Base-by-base conservation (phyloP, 176 grass and related monocot species). In the Tuctoria greenei region DNA sequence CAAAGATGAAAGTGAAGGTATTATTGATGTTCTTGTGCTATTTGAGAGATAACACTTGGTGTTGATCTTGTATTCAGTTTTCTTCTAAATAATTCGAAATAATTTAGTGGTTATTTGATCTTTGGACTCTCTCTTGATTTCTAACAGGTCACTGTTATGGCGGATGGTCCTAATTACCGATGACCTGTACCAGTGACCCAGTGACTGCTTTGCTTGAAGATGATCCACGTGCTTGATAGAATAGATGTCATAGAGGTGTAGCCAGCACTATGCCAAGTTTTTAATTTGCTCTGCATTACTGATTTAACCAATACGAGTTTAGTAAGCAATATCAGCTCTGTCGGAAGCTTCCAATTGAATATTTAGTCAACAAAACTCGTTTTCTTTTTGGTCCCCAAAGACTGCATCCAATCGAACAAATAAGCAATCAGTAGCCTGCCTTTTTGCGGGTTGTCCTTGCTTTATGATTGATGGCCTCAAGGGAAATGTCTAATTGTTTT, bases 281-380 rank as follows among this genome's bases (percentile, higher is more conserved):
- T 21, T 66, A 27, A 45, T 7, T 39, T 1, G 28, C 54, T 27
- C 21, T 50, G 41, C 14, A 12, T 35, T 50, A 14, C 10, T 4
- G 5, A 34, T 71, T 50, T 87, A 72, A 21, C 27, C 54, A 27
- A 59, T 26, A 61, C 28, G 10, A 61, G 10, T 51, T 46, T 47
- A 28, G 52, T 21, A 20, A 18, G 2, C 44, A 21, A 27, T 75
- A 34, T 26, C 66, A 72, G 13, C 51, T 74, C 10, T 44, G 17
- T 23, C 7, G 25, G 59, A 23, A 31, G 0, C 34, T 73, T 34
- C 35, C 16, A 21, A 18, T 10, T 46, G 13, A 67, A 74, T 57
- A 24, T 20, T 54, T 23, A 67, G 12, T 49, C 45, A 15, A 39
- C 7, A 14, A 60, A 80, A 61, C 38, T 46, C 0, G 2, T 54